These are phyloP conservation scores for Pichia insulana DNA, from an alignment of 805 yeast species.

Conservation along the genomic window DNA sequence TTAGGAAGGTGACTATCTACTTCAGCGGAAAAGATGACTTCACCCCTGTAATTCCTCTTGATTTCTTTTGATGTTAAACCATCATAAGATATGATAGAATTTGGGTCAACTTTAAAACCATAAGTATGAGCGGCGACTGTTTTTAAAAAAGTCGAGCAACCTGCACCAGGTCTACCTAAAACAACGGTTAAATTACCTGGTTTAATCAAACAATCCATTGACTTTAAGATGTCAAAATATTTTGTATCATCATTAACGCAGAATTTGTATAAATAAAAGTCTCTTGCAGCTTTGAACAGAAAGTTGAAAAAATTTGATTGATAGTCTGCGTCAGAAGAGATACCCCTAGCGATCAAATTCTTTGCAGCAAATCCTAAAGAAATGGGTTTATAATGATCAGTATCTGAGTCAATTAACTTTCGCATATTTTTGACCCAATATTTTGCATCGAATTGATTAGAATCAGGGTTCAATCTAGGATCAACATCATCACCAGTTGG, in stretches of 20 bases:
- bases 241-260: background rate
- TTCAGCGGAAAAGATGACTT: constrained; percentile 61
- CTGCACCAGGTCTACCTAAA: constrained; percentile 73
- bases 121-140: constrained; percentile 49
- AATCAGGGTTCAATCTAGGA: constrained; percentile 48
- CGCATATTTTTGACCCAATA: constrained; percentile 63
- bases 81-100: constrained; percentile 40
- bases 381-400: constrained; percentile 55
- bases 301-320: constrained; percentile 49
- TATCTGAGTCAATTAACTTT: constrained; percentile 42
- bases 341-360: constrained; percentile 52
- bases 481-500: constrained; percentile 27
- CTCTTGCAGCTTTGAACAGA: constrained; percentile 27
- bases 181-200: constrained; percentile 64
- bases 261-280: constrained; percentile 1
- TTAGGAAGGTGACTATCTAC: constrained; percentile 60
- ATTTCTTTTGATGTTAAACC: constrained; percentile 46
- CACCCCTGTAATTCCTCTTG: constrained; percentile 47
- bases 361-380: constrained; percentile 52
- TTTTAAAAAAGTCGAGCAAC: constrained; percentile 59
- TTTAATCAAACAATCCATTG: constrained; percentile 51
- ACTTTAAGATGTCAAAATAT: constrained; percentile 39
- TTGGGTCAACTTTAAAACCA: constrained; percentile 43
- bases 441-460: constrained; percentile 49
- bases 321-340: constrained; percentile 60